phyloP scores from a whole-genome alignment of 306 rosid species.

The Castanea sativa region DNA sequence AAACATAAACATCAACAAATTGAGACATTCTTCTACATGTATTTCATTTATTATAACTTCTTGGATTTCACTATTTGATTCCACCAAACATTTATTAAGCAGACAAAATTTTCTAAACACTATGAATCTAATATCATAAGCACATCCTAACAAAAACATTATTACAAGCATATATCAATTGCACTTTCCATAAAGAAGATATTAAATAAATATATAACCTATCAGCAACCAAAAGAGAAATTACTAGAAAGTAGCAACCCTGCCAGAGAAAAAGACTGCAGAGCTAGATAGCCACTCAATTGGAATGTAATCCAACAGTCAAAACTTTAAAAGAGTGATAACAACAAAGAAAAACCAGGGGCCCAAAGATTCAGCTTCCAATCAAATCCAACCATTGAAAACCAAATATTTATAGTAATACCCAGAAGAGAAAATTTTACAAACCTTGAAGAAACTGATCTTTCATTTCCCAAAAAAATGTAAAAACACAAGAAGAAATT shows the following conservation, averaged over 20 bases:
- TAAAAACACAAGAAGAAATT: background rate
- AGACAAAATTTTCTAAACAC: conserved; percentile 14
- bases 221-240: conserved; percentile 17
- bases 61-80: background rate
- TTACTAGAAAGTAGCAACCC: background rate
- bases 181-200: conserved; percentile 3
- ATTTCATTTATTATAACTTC: too few species aligned
- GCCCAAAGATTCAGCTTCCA: conserved; percentile 22
- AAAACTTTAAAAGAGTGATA: background rate
- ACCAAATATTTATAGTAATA: background rate
- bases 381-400: conserved; percentile 16
- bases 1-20: too few species aligned
- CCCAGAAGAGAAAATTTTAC: conserved; percentile 9
- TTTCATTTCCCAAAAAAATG: conserved; percentile 1
- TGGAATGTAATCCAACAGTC: conserved; percentile 5
- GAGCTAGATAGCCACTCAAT: background rate
- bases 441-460: conserved; percentile 12
- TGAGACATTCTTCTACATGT: too few species aligned
- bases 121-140: background rate
- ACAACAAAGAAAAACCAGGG: conserved; percentile 4
- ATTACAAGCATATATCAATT: conserved; percentile 11
- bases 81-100: background rate
- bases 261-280: background rate
- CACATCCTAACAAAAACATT: too few species aligned
- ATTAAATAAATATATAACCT: conserved; percentile 8